Evolutionary conservation across 164 flowering plant genomes (phyloP), one percentile per base, ranked within the genome.

Genomic region (Litsea cubeba): DNA sequence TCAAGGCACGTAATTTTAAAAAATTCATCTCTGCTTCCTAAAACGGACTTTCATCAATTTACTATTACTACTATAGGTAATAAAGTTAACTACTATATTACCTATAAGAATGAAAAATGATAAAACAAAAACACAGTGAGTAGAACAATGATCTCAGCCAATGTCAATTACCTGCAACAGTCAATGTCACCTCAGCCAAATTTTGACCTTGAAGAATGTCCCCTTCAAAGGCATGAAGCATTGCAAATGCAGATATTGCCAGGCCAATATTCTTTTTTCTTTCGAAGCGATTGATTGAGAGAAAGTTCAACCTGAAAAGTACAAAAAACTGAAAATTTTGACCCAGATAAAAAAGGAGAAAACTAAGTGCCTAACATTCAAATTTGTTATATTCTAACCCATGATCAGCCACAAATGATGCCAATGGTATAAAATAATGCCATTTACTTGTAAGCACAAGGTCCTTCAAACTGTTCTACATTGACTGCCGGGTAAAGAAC

Each of bases 401-500:
- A 76, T 74, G 70, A 22, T 65, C 54, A 71, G 46, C 72, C 68
- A 11, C 35, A 66, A 17, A 66, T 77, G 74, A 77, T 65, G 79
- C 69, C 71, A 82, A 81, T 76, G 73, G 78, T 78, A 65, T 57
- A 73, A 73, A 79, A 79, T 76, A 68, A 76, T 76, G 74, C 64
- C 35, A 24, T 40, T 87, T 89, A 95, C 98, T 86, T 90, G 71
- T 72, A 83, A 75, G 88, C 84, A 77, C 60, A 76, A 23, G 97
- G 93, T 76, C 82, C 75, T 40, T 81, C 82, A 79, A 95, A 95
- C 80, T 93, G 98, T 74, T 89, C 91, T 81, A 93, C 86, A 76
- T 88, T 88, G 75, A 95, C 97, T 28, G 98, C 98, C 32, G 99
- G 99, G 75, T 93, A 89, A 68, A 93, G 97, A 80, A 95, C 93